Base-by-base conservation (phyloP, 768 basidiomycete genomes). In the Termitomyces sp. region DNA sequence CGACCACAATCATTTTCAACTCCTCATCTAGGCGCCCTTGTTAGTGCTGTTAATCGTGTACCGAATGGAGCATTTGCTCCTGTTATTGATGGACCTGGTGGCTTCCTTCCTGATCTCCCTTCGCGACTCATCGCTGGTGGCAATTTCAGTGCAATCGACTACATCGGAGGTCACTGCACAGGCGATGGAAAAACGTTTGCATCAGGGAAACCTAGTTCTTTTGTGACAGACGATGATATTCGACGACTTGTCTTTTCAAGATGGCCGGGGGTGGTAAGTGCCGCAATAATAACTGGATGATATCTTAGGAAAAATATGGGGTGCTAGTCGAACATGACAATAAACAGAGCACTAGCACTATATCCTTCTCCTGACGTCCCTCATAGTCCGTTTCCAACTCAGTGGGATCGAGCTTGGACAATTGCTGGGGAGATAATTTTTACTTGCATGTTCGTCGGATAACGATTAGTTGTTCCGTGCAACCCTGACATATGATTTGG, bases 151-250 rank as follows among this genome's bases (percentile, higher is more conserved):
- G 52, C 60, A 9, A 69, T 74, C 2, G 70, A 74, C 9, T 68
- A 71, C 38, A 61, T 71, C 8, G 74, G 69, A n/a, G 74, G 74
- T 5, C 75, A 77, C 54, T 76, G 74, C 51, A 72, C 73, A 0
- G 74, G 74, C 17, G 75, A 77, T 51, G 74, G 75, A 5, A 71
- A 68, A 32, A 74, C 74, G 4, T 77, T 77, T 53, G 73, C 70
- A 5, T 69, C 64, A 14, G 73, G 71, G 14, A 63, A 61, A 24
- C 74, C 76, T 0, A 60, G 61, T 4, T 66, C 73, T 5, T 72
- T 76, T 42, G 58, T 68, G 7, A 74, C 73, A 3, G 74, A 75
- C n/a, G 71, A 71, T 3, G 73, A 77, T 54, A 63, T 76, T 9
- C 65, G 70, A 14, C 58, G 60, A n/a, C 52, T 68, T 8, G 63